Conservation (phyloP, 2,329 filamentous ascomycete genomes). For the Neocatenulostroma microsporum region DNA sequence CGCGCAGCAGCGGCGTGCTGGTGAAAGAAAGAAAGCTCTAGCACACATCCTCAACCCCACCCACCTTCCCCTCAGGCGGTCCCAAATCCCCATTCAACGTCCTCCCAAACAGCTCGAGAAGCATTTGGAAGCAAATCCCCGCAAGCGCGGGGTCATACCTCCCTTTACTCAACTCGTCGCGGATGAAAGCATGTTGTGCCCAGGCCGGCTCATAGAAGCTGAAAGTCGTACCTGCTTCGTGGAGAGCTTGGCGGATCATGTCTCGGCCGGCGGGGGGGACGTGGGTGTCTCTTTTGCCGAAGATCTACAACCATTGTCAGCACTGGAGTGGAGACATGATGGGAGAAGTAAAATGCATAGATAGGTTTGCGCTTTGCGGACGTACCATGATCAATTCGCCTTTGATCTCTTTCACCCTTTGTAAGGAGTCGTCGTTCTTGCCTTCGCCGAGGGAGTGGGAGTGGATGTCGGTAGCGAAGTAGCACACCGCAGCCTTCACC, state of each 20-base stretch:
- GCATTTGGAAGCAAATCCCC: slow-evolving; percentile 83
- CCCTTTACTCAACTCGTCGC: slow-evolving; percentile 84
- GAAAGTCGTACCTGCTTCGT: slow-evolving; percentile 65
- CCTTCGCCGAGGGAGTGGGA: slow-evolving; percentile 63
- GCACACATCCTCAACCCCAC: slow-evolving; percentile 33
- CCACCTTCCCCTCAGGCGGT: slow-evolving; percentile 49
- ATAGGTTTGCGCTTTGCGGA: too few relatives aligned
- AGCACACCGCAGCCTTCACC: slow-evolving; percentile 70
- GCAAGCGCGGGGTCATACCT: slow-evolving; percentile 81
- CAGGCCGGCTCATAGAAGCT: slow-evolving; percentile 86
- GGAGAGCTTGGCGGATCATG: slow-evolving; percentile 71
- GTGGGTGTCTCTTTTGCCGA: slow-evolving; percentile 84
- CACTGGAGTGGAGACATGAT: too few relatives aligned
- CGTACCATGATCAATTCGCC: slow-evolving; percentile 69
- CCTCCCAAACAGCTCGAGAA: slow-evolving; percentile 76
- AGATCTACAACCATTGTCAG: slow-evolving; percentile 49
- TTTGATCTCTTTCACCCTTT: slow-evolving; percentile 58
- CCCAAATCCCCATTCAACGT: slow-evolving; percentile 74
- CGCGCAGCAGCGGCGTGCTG: too few relatives aligned
- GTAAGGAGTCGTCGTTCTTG: slow-evolving; percentile 55
- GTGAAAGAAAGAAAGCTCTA: too few relatives aligned
- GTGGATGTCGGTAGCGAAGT: slow-evolving; percentile 91
- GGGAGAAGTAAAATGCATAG: too few relatives aligned
- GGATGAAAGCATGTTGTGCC: slow-evolving; percentile 91
- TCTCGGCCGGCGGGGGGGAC: slow-evolving; percentile 80